Evolutionary conservation across 371 early-diverging fungal species (phyloP), one percentile per base, ranked within the genome.

Genomic region (Haplosporangium sp.): DNA sequence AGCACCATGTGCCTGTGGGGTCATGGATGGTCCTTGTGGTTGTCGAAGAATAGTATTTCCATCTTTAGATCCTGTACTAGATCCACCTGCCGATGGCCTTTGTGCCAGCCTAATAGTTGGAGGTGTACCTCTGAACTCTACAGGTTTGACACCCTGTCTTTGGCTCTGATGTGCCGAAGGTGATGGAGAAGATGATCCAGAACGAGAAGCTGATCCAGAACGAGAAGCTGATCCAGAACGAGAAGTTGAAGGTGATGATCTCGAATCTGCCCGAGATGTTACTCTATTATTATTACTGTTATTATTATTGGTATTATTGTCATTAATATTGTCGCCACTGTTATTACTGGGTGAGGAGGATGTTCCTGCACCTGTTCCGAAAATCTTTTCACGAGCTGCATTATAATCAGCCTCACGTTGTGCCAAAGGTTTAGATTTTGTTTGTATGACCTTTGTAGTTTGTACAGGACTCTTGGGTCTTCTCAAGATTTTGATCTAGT

Each of bases 351-450:
- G 20, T 19, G 69, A 34, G 1, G 76, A 58, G 27, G 27, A 27
- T 27, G 27, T 27, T 27, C 27, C 27, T 27, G 27, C 27, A 0
- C 27, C 27, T 3, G 69, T 61, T 27, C 78, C 78, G 73, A 77
- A 77, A 67, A 77, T 77, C 73, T 77, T 77, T 73, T 77, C 78
- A 10, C 78, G 69, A 0, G 78, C 78, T 1, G 78, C 78, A 19
- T 66, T 69, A 34, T 77, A 77, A 19, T 77, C 78, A 8, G 78
- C 78, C 20, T 77, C 72, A 4, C 78, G 69, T 9, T 77, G 73
- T 13, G 72, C 78, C 9, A 77, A 39, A 5, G 73, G 65, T 53
- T 77, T 77, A 2, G 78, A 45, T 7, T 38, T 55, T 17, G 56
- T 61, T 17, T 65, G 58, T 2, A 20, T 37, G 48, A 47, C 45